Evolutionary conservation across 2,329 filamentous ascomycete species (phyloP), one percentile per base, ranked within the genome.

Genomic region (Ascochyta clinopodiicola): DNA sequence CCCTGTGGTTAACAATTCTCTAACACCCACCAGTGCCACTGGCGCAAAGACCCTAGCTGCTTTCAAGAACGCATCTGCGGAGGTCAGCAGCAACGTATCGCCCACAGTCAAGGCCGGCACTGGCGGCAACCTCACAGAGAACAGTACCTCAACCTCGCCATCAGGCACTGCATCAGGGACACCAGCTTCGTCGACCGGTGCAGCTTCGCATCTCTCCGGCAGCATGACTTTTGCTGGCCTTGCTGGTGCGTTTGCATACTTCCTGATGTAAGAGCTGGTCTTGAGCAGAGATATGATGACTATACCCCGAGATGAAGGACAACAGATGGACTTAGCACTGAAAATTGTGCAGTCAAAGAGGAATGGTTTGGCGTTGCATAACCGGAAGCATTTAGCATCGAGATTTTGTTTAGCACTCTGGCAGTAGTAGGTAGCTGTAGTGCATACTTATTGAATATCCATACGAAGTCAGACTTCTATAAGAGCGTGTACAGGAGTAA

Each of bases 171-270:
- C 59, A n/a, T 61, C 69, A 27, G 60, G 65, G 15, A 40, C 59
- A 15, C 53, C 66, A 19, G 32, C 51, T n/a, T 49, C 44, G 4
- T 56, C 64, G 8, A 68, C 66, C 17, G 66, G 68, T 48, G 68
- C 70, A 22, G 70, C 71, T 24, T 62, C 70, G 10, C 59, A 64
- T 8, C 47, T 71, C 40, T 44, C 66, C n/a, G 60, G 64, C 57
- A 67, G 60, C 40, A 44, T 66, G 9, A 56, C 62, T 5, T 64
- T 73, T 36, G 62, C 70, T 43, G 69, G 69, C 65, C 56, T 68
- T 27, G 54, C 69, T 13, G 64, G 67, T 51, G 54, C 66, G 38
- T 66, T 72, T 45, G 65, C 69, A 22, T 73, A 69, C 64, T 59
- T 71, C 57, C 57, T 72, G 49, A 60, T 74, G 50, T 73, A 70